A percentile compares a stretch with the other conserved stretches of the same genome.
Conservation (phyloP, 1,139 yeast genomes). For the Taphrina pruni region DNA sequence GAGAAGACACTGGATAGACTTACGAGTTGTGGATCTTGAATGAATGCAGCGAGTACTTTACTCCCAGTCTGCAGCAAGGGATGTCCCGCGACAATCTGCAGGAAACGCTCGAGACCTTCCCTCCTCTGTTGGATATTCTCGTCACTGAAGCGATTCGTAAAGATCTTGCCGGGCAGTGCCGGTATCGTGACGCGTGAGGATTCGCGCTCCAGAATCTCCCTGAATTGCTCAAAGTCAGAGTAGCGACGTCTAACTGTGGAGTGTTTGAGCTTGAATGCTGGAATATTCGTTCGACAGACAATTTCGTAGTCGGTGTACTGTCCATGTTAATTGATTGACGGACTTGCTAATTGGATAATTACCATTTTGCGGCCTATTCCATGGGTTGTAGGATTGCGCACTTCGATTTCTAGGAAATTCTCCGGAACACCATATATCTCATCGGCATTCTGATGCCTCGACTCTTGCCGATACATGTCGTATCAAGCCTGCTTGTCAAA, state of each 20-base stretch:
- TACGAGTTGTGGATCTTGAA: constrained; percentile 86
- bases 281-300: constrained; percentile 70
- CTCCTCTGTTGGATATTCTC: constrained; percentile 84
- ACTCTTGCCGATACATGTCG: constrained; percentile 40
- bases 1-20: not conserved
- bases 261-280: constrained; percentile 73
- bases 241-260: constrained; percentile 83
- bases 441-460: constrained; percentile 66
- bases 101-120: constrained; percentile 79
- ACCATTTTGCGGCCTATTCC: constrained; percentile 62
- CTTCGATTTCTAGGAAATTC: constrained; percentile 90
- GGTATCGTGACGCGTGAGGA: constrained; percentile 82
- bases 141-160: constrained; percentile 76
- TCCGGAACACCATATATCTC: constrained; percentile 95
- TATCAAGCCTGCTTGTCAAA: not conserved
- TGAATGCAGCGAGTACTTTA: constrained; percentile 77
- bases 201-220: constrained; percentile 75
- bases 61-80: constrained; percentile 91
- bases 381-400: constrained; percentile 78
- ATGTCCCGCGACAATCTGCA: constrained; percentile 85
- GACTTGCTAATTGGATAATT: not conserved
- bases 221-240: constrained; percentile 84
- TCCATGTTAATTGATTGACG: not conserved
- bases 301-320: constrained; percentile 92
- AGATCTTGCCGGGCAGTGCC: constrained; percentile 82